phyloP scores from a whole-genome alignment of 177 flowering plant species.

The Vitis hybrid region DNA sequence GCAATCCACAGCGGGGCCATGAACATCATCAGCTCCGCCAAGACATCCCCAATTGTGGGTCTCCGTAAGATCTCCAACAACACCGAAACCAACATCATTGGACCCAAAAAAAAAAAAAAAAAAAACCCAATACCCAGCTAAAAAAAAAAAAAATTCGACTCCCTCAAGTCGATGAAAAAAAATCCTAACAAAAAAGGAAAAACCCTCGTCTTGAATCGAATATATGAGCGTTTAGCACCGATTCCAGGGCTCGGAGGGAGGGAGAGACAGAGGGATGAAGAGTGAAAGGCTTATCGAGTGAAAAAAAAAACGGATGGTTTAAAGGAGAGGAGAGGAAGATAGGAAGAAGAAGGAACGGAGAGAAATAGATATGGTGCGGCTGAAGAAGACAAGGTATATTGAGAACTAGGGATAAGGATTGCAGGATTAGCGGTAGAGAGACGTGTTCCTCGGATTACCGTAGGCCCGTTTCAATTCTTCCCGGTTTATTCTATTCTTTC shows the following conservation, averaged over 20 bases:
- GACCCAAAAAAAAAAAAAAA: background rate
- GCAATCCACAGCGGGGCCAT: conserved; percentile 67
- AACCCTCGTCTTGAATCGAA: background rate
- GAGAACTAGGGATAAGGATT: conserved; percentile 45
- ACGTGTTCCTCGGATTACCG: conserved; percentile 33
- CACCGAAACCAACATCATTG: conserved; percentile 52
- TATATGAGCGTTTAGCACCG: background rate
- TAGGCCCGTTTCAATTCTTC: conserved; percentile 23
- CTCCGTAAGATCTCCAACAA: conserved; percentile 50
- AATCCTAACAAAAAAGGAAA: background rate
- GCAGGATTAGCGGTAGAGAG: conserved; percentile 37
- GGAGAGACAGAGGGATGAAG: background rate
- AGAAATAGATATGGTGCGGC: too few species aligned
- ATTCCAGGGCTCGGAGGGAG: background rate
- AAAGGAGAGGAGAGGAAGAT: conserved; percentile 4
- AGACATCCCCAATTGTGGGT: conserved; percentile 45
- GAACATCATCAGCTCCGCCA: conserved; percentile 44
- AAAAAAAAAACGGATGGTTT: background rate
- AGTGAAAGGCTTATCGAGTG: background rate
- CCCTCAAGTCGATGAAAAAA: background rate
- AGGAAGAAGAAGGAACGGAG: conserved; percentile 7
- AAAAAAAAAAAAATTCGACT: background rate
- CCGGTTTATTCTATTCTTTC: background rate
- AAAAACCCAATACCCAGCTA: background rate
- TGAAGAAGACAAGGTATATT: conserved; percentile 5